Evolutionary conservation across 1,284 basidiomycete species (phyloP), one percentile per base, ranked within the genome.

Genomic region (Tilletia caries): DNA sequence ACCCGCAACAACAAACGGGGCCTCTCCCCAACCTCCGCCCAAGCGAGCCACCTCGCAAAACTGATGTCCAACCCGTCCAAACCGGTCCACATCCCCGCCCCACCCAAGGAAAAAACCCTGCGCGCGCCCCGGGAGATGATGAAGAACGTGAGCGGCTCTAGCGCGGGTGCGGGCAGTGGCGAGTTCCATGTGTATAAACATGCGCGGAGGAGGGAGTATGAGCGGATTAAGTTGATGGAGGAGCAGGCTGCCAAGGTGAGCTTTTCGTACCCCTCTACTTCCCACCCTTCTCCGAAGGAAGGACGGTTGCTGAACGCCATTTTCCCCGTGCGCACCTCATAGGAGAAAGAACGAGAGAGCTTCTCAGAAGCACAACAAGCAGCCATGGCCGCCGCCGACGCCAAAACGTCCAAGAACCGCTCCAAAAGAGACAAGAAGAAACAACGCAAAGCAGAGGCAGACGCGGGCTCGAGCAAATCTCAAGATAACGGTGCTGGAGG

Each of bases 101-200:
- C 41, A 18, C 37, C 27, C 41, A 73, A 71, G 58, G 73, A 74
- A 34, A 76, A 77, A 69, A 67, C 69, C 23, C 71, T 79, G 33
- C 73, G 78, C 52, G 68, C 75, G 25, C 80, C 78, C n/a, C 71
- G 77, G 23, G 82, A 82, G 64, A 78, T 78, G 91, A 95, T 98
- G 91, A 97, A 96, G 88, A 98, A 82, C 65, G 80, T 83, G 6
- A 71, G 73, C 60, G 83, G 82, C 50, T 78, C 76, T 44, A 81
- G 75, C 50, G 80, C 82, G 23, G 82, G 82, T 15, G 82, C 82
- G 13, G 82, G 82, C 4, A 79, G 76, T 52, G 82, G 82, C 46
- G 82, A 83, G 67, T 83, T 83, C 54, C 96, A 99, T 82, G 96
- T 99, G 3, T 99, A 98, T 86, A 98, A 98, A 84, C 94, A 96